Conservation (phyloP, 2,329 filamentous ascomycete species). For the Paecilomyces variotii region DNA sequence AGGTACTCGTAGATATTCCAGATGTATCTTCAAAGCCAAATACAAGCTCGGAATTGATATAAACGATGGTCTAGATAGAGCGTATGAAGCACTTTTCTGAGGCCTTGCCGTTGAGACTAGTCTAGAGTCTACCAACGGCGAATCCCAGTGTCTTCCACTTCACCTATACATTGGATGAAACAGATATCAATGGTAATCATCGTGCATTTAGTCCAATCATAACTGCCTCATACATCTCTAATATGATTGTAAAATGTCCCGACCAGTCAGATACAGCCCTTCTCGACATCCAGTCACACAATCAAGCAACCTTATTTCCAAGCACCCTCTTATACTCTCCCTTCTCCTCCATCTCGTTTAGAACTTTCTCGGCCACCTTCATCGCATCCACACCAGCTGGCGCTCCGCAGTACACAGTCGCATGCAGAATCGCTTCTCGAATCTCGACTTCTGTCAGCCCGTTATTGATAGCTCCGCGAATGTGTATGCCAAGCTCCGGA, state of each 20-base stretch:
- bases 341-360: constrained; percentile 45
- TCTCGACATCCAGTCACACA: not conserved
- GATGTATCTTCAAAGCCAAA: too few species aligned
- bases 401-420: constrained; percentile 46
- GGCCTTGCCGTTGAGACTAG: not conserved
- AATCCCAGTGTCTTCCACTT: not conserved
- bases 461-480: constrained; percentile 57
- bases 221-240: not conserved
- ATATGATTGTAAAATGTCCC: not conserved
- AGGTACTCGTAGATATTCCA: too few species aligned
- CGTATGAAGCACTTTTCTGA: not conserved
- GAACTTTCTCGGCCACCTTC: constrained; percentile 43
- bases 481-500: constrained; percentile 53
- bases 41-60: too few species aligned
- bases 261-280: not conserved
- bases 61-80: too few species aligned
- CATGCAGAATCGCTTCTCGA: constrained; percentile 48
- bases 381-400: constrained; percentile 49
- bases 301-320: constrained; percentile 4
- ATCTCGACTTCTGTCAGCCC: constrained; percentile 56
- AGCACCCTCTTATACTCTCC: constrained; percentile 24
- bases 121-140: not conserved
- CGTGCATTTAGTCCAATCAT: not conserved
- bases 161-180: not conserved
- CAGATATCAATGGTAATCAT: not conserved